Base-by-base conservation (phyloP, 1,139 yeast species). In the Sugiyamaella xylanicola region DNA sequence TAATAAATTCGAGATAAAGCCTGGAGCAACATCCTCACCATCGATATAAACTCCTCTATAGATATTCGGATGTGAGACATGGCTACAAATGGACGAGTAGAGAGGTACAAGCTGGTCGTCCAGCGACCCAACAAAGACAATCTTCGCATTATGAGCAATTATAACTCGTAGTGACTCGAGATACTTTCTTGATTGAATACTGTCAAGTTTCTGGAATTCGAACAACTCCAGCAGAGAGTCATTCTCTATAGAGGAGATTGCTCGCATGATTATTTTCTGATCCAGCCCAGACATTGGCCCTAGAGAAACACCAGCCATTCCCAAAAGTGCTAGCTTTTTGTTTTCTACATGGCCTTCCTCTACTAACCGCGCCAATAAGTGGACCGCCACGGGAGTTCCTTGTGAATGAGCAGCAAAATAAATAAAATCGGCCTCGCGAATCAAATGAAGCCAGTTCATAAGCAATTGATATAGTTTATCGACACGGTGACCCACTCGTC, bases 231-330 rank as follows among this genome's bases (percentile, higher is more conserved):
- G 73, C 71, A 92, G 72, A 0, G 97, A 88, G 56, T 87, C 96
- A 63, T 85, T 89, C 67, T 93, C 99, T 55, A 93, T 86, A 0
- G 96, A 85, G 1, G 96, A 85, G 65, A 90, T 90, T 0, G 97
- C 97, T 61, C 91, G 81, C 74, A 92, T 85, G 62, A 91, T 82
- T 44, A 91, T 75, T 5, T 85, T 84, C 68, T 89, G 91, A 68
- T 93, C 97, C 60, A 83, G 82, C 0, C 97, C 98, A 63, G 84
- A 88, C 66, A 89, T 88, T 1, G 98, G 99, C 0, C 99, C 99
- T 66, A 89, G 83, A 63, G 91, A 90, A 25, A 91, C 83, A 1
- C 98, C 98, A 0, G 98, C 98, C 98, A 93, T 93, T 1, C 93
- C 95, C 51, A 93, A 73, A 21, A 93, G 75, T 0, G 95, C 91